Evolutionary conservation across 2,329 filamentous ascomycete genomes (phyloP).

Genomic region (Phyllosticta citrichinensis): DNA sequence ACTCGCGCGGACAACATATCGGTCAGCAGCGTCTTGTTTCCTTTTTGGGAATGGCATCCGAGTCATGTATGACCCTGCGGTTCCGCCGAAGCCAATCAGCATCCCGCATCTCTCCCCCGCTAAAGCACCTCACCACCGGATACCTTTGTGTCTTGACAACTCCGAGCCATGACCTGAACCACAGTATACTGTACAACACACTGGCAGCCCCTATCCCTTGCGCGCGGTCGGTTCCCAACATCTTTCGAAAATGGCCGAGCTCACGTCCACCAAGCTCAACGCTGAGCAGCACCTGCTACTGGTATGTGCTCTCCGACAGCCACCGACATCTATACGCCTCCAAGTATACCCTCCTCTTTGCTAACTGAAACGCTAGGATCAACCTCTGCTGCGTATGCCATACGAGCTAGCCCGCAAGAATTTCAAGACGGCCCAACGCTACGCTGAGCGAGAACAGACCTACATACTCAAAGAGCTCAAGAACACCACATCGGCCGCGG

Average conservation of each 20-base stretch:
- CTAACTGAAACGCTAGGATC: slow-evolving; percentile 53
- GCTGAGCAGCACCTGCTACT: slow-evolving; percentile 68
- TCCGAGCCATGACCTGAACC: not conserved
- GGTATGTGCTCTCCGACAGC: slow-evolving; percentile 33
- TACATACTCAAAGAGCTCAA: slow-evolving; percentile 50
- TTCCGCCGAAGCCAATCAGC: not conserved
- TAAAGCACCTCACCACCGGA: not conserved
- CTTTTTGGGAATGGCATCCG: not conserved
- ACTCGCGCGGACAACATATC: not conserved
- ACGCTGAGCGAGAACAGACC: slow-evolving; percentile 61
- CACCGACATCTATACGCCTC: slow-evolving; percentile 1
- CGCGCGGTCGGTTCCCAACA: not conserved
- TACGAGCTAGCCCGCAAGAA: slow-evolving; percentile 90
- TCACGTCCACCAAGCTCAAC: slow-evolving; percentile 55
- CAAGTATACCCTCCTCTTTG: slow-evolving; percentile 1
- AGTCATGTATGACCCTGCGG: not conserved
- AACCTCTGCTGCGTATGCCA: slow-evolving; percentile 85
- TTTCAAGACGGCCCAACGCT: slow-evolving; percentile 74
- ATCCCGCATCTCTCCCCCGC: not conserved
- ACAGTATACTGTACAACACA: not conserved
- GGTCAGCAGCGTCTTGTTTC: not conserved
- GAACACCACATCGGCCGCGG: slow-evolving; percentile 50
- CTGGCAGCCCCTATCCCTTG: not conserved
- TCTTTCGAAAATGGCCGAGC: slow-evolving; percentile 32
- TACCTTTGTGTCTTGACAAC: not conserved